Evolutionary conservation across 805 yeast species (phyloP).

Genomic region (Nakazawaea ishiwadae): DNA sequence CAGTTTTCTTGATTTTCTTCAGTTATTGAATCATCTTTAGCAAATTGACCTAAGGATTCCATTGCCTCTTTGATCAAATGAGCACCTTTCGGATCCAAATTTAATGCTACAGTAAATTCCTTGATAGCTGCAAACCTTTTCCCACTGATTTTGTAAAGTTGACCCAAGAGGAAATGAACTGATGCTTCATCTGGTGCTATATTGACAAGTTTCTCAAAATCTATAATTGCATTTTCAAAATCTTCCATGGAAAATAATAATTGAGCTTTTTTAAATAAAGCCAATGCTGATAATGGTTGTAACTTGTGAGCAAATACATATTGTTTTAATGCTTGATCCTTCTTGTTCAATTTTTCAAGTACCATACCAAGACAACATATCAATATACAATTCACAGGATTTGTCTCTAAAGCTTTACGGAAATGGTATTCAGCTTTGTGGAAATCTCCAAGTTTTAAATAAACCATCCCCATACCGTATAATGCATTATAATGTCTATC

Average conservation of each 20-base stretch:
- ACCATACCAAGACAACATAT: constrained; percentile 95
- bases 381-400: constrained; percentile 85
- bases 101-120: constrained; percentile 84
- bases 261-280: constrained; percentile 86
- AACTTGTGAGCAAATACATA: constrained; percentile 78
- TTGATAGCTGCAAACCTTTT: constrained; percentile 74
- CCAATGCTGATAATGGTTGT: constrained; percentile 82
- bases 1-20: constrained; percentile 7
- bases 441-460: constrained; percentile 78
- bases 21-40: constrained; percentile 2
- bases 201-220: constrained; percentile 65
- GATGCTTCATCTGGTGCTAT: constrained; percentile 94
- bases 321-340: constrained; percentile 70
- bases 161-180: constrained; percentile 86
- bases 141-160: constrained; percentile 71
- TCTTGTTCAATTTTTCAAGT: constrained; percentile 66
- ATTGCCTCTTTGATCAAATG: constrained; percentile 82
- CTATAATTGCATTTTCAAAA: constrained; percentile 66
- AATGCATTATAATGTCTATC: constrained; percentile 88
- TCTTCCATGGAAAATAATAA: constrained; percentile 65
- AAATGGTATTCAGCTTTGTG: constrained; percentile 83
- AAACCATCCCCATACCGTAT: constrained; percentile 95
- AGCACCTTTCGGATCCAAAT: constrained; percentile 88
- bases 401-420: constrained; percentile 80
- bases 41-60: constrained; percentile 36